Evolutionary conservation across 352 stramenopile species (phyloP), one percentile per base, ranked within the genome.

Genomic region (Phytopythium sindhum): DNA sequence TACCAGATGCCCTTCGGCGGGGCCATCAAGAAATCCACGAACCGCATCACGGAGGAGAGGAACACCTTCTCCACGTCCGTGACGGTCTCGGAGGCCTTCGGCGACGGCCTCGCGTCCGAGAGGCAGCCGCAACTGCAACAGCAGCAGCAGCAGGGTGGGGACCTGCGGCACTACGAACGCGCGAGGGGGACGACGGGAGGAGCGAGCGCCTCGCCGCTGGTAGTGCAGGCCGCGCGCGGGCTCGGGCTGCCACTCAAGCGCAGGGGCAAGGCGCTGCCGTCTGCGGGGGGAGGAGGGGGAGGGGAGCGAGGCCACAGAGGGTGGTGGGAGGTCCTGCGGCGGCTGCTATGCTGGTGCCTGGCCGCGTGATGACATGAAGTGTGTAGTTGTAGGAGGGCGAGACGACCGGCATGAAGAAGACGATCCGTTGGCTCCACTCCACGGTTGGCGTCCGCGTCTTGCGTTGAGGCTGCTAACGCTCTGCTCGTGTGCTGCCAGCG

Each of bases 11-110:
- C 86, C 14, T 90, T 90, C 48, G 80, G 83, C 29, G 65, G 66
- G 6, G 84, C 76, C 23, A 92, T 94, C 54, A 94, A 94, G 45
- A 94, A 94, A 57, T 91, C 81, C 24, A 94, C 85, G 10, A 90
- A 84, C 53, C 63, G 82, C 23, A 92, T 92, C 61, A 94, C 83
- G 2, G 85, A 93, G 57, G 85, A 91, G 50, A 77, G 85, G 44
- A 91, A 93, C 56, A 89, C 85, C 11, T 93, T 93, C 56, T 91
- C 85, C 0, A 78, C 77, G 48, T 91, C 82, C 2, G 83, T 93
- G 37, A 93, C 85, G 6, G 83, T 93, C 7, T 91, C 81, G 31
- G 80, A 93, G 63, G 83, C 81, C 19, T 89, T 93, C 63, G 80
- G 82, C 0, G 78, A 83, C 21, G 83, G 64, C 28, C 64, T 70